Evolutionary conservation across 1,284 basidiomycete genomes (phyloP).

Genomic region (Anthracocystis panici-leucophaei): DNA sequence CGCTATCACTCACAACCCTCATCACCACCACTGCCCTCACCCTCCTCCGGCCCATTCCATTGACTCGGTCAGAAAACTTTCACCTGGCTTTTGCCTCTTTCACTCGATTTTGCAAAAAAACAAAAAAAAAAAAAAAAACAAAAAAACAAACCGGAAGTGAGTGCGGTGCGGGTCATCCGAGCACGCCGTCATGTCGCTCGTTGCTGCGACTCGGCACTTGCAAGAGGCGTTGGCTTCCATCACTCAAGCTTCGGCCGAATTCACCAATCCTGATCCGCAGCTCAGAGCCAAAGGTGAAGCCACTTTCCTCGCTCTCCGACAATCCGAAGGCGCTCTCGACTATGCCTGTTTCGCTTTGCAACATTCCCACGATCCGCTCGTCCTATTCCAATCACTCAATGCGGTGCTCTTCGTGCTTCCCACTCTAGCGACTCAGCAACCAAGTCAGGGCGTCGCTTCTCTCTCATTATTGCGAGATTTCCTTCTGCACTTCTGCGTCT

Average conservation of each 20-base stretch:
- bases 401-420: constrained; percentile 51
- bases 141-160: no score
- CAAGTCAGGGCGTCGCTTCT: constrained; percentile 27
- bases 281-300: constrained; percentile 53
- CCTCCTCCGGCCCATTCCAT: background rate
- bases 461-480: constrained; percentile 54
- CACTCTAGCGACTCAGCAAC: constrained; percentile 29
- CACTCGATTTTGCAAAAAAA: no score
- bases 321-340: constrained; percentile 54
- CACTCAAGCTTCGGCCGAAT: constrained; percentile 51
- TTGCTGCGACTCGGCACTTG: constrained; percentile 48
- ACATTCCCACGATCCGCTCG: constrained; percentile 53
- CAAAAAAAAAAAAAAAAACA: no score
- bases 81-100: background rate
- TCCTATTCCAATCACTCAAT: constrained; percentile 57
- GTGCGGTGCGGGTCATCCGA: constrained; percentile 20
- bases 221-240: constrained; percentile 52
- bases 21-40: no score
- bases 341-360: constrained; percentile 55
- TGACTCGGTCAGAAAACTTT: background rate
- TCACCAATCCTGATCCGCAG: constrained; percentile 56
- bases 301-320: constrained; percentile 55
- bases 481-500: constrained; percentile 50
- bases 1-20: no score
- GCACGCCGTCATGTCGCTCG: constrained; percentile 36